Conservation (phyloP, 352 stramenopile genomes). For the Pythium rishiriense region DNA sequence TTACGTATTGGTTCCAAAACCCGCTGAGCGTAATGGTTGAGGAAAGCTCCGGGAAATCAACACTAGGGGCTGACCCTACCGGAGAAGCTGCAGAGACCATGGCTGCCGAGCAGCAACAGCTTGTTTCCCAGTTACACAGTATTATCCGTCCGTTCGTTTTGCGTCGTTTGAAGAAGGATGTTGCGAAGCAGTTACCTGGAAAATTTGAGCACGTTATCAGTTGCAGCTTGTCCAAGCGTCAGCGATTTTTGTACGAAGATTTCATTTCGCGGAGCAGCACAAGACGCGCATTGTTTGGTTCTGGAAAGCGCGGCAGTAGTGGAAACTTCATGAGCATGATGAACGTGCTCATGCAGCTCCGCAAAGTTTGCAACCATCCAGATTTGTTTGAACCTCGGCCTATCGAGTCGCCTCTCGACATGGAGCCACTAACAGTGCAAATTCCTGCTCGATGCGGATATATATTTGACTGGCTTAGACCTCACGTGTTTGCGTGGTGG, state of each 20-base stretch:
- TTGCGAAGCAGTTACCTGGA: slow-evolving; percentile 96
- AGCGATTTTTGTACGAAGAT: slow-evolving; percentile 98
- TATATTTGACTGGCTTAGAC: slow-evolving; percentile 43
- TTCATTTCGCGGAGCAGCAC: slow-evolving; percentile 97
- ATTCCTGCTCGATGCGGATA: slow-evolving; percentile 44
- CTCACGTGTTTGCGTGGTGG: slow-evolving; percentile 33
- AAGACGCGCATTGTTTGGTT: slow-evolving; percentile 87
- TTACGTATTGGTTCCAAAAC: slow-evolving; percentile 98
- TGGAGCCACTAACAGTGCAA: slow-evolving; percentile 38
- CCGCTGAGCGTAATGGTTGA: slow-evolving; percentile 90
- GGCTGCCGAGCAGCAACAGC: slow-evolving; percentile 77
- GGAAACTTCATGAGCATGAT: slow-evolving; percentile 98
- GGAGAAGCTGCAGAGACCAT: slow-evolving; percentile 6
- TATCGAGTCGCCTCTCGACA: slow-evolving; percentile 94
- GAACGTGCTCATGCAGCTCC: slow-evolving; percentile 99
- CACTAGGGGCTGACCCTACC: background rate
- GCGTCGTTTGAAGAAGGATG: slow-evolving; percentile 96
- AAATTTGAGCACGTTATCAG: slow-evolving; percentile 98
- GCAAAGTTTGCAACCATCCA: slow-evolving; percentile 98
- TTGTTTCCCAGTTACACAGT: slow-evolving; percentile 94
- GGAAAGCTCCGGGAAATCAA: slow-evolving; percentile 20
- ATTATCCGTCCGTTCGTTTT: slow-evolving; percentile 99
- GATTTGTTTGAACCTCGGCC: slow-evolving; percentile 98
- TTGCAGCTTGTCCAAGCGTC: slow-evolving; percentile 93
- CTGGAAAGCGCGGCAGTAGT: slow-evolving; percentile 45